These are phyloP conservation scores for Arabidopsis suecica DNA, from an alignment of 345 rosid genomes.

Conservation along the genomic window DNA sequence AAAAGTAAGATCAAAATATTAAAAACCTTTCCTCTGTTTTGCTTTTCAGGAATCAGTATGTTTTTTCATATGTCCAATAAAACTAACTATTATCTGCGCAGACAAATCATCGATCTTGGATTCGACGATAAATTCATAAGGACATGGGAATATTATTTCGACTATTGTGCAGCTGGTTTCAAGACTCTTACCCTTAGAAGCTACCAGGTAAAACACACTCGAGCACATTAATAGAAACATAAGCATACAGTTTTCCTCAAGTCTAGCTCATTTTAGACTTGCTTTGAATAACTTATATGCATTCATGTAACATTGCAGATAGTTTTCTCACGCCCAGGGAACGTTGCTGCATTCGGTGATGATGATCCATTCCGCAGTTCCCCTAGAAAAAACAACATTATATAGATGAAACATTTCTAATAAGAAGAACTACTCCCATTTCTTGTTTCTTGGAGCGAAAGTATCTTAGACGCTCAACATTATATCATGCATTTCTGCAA, in stretches of 20 bases:
- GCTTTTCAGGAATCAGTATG: background rate
- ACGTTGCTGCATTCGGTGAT: slow-evolving; percentile 50
- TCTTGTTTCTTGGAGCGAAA: too few species aligned
- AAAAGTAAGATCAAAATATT: slow-evolving; percentile 51
- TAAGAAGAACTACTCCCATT: too few species aligned
- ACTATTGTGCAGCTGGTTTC: slow-evolving; percentile 80
- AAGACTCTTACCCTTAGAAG: slow-evolving; percentile 63
- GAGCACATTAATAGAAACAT: background rate
- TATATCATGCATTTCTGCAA: background rate
- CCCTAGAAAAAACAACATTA: background rate
- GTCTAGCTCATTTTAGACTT: background rate
- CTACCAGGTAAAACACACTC: slow-evolving; percentile 58
- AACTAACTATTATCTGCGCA: slow-evolving; percentile 20
- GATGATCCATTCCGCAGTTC: slow-evolving; percentile 49
- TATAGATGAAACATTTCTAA: background rate
- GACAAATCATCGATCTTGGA: slow-evolving; percentile 65
- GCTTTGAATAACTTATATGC: background rate
- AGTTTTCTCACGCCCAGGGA: slow-evolving; percentile 79
- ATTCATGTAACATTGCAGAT: slow-evolving; percentile 42
- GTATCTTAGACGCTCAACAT: too few species aligned
- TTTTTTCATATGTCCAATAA: background rate
- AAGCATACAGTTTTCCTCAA: background rate
- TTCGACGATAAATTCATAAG: slow-evolving; percentile 72
- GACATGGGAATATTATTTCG: slow-evolving; percentile 89
- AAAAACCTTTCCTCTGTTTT: background rate